Evolutionary conservation across 768 basidiomycete genomes (phyloP).

Genomic region (Suillus variegatus): DNA sequence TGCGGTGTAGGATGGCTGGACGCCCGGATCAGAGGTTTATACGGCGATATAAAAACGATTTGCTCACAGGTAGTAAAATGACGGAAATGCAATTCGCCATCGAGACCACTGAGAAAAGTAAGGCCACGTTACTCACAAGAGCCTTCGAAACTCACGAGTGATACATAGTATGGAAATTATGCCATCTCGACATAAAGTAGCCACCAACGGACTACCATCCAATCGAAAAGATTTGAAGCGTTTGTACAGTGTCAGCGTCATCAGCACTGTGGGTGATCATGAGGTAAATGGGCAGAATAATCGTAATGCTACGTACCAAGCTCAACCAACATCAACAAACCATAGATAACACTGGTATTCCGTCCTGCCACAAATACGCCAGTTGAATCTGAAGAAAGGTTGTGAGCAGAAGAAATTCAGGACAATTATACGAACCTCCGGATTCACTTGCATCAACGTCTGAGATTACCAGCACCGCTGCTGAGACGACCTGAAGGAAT

Average conservation of each 20-base stretch:
- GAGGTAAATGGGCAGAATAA: neutral
- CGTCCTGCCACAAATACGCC: neutral
- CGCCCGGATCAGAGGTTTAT: neutral
- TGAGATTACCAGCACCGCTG: neutral
- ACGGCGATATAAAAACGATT: neutral
- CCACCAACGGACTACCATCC: neutral
- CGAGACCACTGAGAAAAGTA: neutral
- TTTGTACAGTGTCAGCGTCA: conserved; percentile 2
- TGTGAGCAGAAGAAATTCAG: neutral
- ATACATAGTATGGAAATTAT: conserved; percentile 1
- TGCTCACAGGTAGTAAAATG: neutral
- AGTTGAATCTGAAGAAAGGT: neutral
- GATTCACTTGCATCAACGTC: neutral
- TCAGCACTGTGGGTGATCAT: neutral
- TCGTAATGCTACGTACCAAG: neutral
- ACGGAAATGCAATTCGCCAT: neutral
- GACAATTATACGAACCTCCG: neutral
- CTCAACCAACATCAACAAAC: neutral
- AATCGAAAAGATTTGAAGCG: neutral
- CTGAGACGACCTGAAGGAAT: neutral
- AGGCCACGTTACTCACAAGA: neutral
- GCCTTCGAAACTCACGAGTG: neutral
- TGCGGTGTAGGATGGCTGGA: neutral
- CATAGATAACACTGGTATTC: neutral
- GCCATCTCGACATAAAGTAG: neutral